Evolutionary conservation across 352 stramenopile species (phyloP).

Genomic region (Globisporangium polare): DNA sequence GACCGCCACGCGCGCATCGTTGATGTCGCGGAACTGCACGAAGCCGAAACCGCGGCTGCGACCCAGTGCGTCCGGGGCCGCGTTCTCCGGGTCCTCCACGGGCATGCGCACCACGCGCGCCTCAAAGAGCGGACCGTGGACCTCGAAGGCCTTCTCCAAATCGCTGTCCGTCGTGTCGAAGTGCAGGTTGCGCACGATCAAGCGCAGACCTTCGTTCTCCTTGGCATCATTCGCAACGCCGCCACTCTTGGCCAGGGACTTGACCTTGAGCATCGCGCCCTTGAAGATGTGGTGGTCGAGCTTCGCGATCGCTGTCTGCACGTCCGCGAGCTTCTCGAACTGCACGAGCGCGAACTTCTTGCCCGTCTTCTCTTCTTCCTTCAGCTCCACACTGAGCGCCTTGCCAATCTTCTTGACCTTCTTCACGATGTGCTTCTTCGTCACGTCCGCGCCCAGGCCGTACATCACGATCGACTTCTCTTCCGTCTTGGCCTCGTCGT

Average conservation of each 20-base stretch:
- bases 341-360: conserved; percentile 66
- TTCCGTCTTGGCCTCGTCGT: conserved; percentile 38
- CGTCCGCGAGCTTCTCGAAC: conserved; percentile 54
- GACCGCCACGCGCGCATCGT: conserved; percentile 58
- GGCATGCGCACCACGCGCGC: conserved; percentile 70
- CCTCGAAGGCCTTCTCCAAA: conserved; percentile 66
- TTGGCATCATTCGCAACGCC: conserved; percentile 27
- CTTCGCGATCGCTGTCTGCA: conserved; percentile 51
- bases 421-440: conserved; percentile 77
- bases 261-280: conserved; percentile 62
- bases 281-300: conserved; percentile 86
- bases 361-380: conserved; percentile 48
- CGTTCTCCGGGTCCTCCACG: conserved; percentile 39
- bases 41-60: conserved; percentile 82
- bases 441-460: conserved; percentile 60
- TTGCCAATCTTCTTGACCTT: conserved; percentile 72
- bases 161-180: conserved; percentile 78
- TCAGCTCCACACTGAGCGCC: conserved; percentile 52
- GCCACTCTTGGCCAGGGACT: conserved; percentile 29
- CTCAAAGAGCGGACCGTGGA: conserved; percentile 63
- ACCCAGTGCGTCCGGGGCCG: conserved; percentile 33
- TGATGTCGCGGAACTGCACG: conserved; percentile 70
- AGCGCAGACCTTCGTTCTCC: conserved; percentile 50
- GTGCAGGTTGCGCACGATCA: conserved; percentile 83
- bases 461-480: conserved; percentile 79